Percentiles rank a stretch among this genome's conserved stretches.
Evolutionary conservation across 1,284 basidiomycete species (phyloP).

Genomic region (Ceratobasidium sp.): DNA sequence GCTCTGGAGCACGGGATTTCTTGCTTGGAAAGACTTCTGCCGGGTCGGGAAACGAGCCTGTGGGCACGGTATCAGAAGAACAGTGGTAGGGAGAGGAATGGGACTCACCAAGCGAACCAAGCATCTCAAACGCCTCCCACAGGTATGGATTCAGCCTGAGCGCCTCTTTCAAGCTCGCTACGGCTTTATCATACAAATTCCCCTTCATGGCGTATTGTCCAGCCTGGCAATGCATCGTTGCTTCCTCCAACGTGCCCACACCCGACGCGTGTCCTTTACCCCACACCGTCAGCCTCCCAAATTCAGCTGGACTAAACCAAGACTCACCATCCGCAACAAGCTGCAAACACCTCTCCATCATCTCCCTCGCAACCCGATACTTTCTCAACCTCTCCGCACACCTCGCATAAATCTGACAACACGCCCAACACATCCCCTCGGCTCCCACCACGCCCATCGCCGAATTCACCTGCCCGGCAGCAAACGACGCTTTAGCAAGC

Average conservation of each 20-base stretch:
- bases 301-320: not conserved
- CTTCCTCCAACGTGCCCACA: constrained; percentile 68
- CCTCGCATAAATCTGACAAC: constrained; percentile 78
- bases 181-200: constrained; percentile 79
- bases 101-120: constrained; percentile 83
- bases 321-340: constrained; percentile 34
- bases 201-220: constrained; percentile 80
- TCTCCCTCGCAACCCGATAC: constrained; percentile 76
- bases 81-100: not conserved
- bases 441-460: constrained; percentile 76
- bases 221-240: constrained; percentile 74
- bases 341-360: constrained; percentile 48
- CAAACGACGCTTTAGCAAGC: constrained; percentile 82
- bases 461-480: constrained; percentile 80
- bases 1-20: constrained; percentile 52
- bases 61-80: not conserved
- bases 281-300: constrained; percentile 3
- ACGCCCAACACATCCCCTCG: constrained; percentile 78
- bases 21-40: constrained; percentile 49
- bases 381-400: constrained; percentile 80
- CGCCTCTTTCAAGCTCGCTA: constrained; percentile 78
- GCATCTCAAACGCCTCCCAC: constrained; percentile 94
- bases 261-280: constrained; percentile 51
- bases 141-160: constrained; percentile 82
- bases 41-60: constrained; percentile 12